Evolutionary conservation across 805 yeast species (phyloP).

Genomic region (Nakazawaea ishiwadae): DNA sequence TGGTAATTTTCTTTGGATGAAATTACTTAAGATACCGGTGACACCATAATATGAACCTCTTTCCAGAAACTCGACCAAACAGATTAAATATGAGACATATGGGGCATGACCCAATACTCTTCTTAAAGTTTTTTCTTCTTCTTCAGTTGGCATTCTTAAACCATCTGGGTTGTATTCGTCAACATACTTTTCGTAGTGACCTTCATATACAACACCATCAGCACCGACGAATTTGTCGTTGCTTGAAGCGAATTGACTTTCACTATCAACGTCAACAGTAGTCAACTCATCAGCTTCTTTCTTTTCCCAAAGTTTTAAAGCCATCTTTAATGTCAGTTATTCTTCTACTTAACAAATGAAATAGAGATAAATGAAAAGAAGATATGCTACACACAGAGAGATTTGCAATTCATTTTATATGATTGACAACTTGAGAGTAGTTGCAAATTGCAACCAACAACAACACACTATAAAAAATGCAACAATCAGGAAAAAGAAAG

Average conservation of each 20-base stretch:
- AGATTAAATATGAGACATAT: constrained; percentile 44
- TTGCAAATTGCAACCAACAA: not conserved
- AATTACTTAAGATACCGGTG: constrained; percentile 39
- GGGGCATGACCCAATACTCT: constrained; percentile 44
- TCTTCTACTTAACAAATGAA: not conserved
- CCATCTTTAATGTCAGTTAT: not conserved
- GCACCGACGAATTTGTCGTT: constrained; percentile 6
- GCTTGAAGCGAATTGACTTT: constrained; percentile 1
- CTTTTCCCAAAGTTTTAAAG: constrained; percentile 7
- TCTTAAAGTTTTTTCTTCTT: constrained; percentile 28
- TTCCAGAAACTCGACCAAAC: constrained; percentile 46
- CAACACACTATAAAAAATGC: not conserved
- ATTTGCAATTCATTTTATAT: not conserved
- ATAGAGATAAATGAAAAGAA: not conserved
- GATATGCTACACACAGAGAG: not conserved
- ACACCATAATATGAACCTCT: constrained; percentile 51
- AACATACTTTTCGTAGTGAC: constrained; percentile 15
- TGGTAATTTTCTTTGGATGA: constrained; percentile 49
- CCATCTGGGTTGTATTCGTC: constrained; percentile 28
- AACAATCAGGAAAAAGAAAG: not conserved
- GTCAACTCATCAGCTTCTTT: not conserved
- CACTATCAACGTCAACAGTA: constrained; percentile 6
- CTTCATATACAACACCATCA: constrained; percentile 12
- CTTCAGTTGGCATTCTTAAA: constrained; percentile 20
- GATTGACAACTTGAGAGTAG: too few relatives aligned